Evolutionary conservation across 2,329 filamentous ascomycete genomes (phyloP).

Genomic region (Epichloe baconii): DNA sequence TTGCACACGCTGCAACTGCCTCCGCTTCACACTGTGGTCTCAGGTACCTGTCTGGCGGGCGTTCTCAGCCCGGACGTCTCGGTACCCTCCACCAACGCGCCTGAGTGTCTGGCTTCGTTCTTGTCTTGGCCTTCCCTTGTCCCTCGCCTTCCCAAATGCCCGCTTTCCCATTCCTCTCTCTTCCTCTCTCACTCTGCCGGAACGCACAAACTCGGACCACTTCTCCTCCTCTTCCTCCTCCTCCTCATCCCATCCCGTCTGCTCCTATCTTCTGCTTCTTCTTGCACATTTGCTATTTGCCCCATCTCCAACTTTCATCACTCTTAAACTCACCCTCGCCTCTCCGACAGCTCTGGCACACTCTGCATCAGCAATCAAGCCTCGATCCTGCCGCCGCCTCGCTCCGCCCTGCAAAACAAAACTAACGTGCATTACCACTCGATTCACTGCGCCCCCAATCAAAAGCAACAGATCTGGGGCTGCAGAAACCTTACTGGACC

Average conservation of each 20-base stretch:
- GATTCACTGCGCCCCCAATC: slow-evolving; percentile 10
- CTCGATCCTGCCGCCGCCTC: not conserved
- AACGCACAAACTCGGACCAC: not conserved
- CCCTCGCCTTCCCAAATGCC: slow-evolving; percentile 3
- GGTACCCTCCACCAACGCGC: not conserved
- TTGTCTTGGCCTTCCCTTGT: not conserved
- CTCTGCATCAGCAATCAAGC: not conserved
- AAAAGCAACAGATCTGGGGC: not conserved
- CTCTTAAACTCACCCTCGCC: not conserved
- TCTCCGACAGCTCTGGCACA: not conserved
- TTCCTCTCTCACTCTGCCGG: not conserved
- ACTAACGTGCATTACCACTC: not conserved
- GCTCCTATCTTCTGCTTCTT: not conserved
- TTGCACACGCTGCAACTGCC: slow-evolving; percentile 8
- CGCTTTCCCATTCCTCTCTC: slow-evolving; percentile 4
- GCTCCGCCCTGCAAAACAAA: not conserved
- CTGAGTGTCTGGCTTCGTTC: not conserved
- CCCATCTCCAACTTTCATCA: not conserved
- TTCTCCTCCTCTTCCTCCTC: not conserved
- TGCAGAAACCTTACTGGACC: not conserved
- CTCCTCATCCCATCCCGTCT: not conserved
- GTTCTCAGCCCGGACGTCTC: not conserved
- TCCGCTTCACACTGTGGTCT: not conserved
- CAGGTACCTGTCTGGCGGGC: not conserved
- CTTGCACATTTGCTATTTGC: not conserved